phyloP scores from a whole-genome alignment of 2,329 filamentous ascomycete species.

The Claviceps lovelessii region DNA sequence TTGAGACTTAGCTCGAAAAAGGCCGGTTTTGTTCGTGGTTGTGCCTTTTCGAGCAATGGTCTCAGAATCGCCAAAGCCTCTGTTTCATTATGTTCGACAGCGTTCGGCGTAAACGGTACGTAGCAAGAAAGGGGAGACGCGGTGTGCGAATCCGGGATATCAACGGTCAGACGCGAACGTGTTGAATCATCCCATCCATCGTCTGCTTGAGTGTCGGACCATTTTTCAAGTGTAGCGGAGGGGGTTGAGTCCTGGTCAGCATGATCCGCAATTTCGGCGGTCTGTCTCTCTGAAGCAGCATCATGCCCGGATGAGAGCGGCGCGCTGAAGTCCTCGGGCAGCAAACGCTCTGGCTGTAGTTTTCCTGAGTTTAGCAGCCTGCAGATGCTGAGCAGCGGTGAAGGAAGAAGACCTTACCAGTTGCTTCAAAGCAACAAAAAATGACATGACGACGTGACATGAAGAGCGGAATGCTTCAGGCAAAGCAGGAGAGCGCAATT shows the following conservation, averaged over 20 bases:
- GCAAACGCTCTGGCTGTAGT: neutral
- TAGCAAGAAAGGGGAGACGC: neutral
- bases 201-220: neutral
- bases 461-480: neutral
- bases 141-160: neutral
- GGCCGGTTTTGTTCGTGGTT: conserved; percentile 3
- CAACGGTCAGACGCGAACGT: neutral
- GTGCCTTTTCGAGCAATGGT: neutral
- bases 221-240: neutral
- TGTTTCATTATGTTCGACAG: neutral
- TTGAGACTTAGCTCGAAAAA: conserved; percentile 38
- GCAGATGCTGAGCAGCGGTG: neutral
- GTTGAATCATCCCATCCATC: neutral
- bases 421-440: neutral
- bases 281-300: neutral
- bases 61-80: conserved; percentile 5
- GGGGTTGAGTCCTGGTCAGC: neutral
- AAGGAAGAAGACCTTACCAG: neutral
- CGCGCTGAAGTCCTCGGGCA: neutral
- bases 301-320: neutral
- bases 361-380: neutral
- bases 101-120: neutral
- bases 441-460: neutral
- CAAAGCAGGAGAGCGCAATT: neutral
- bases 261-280: neutral